Conservation (phyloP, 2,329 filamentous ascomycete genomes). For the Epichloe gansuensis region DNA sequence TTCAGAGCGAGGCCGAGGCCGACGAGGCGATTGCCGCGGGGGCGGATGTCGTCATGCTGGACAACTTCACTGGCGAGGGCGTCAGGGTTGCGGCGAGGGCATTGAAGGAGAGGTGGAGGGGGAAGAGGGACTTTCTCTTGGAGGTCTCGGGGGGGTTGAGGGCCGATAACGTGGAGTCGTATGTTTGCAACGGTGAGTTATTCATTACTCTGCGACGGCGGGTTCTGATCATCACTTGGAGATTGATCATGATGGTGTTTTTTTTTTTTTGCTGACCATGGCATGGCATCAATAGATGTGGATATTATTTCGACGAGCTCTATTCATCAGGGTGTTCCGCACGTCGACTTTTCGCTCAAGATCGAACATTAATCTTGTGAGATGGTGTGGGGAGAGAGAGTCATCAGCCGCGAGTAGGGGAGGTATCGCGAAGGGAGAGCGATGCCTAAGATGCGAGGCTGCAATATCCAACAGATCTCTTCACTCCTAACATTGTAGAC, state of each 20-base stretch:
- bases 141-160: conserved; percentile 94
- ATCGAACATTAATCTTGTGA: conserved; percentile 35
- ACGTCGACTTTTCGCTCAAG: conserved; percentile 94
- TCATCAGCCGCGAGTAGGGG: too few species aligned
- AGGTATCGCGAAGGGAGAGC: too few species aligned
- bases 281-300: conserved; percentile 43
- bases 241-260: too few species aligned
- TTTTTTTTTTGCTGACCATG: background rate
- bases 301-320: conserved; percentile 94
- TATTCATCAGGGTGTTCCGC: conserved; percentile 88
- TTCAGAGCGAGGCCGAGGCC: conserved; percentile 74
- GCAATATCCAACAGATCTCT: background rate
- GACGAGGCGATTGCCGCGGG: conserved; percentile 84
- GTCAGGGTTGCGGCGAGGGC: conserved; percentile 61
- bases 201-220: background rate
- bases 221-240: too few species aligned
- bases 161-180: conserved; percentile 67
- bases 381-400: too few species aligned
- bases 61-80: conserved; percentile 78
- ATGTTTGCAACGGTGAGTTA: conserved; percentile 58
- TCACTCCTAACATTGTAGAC: background rate
- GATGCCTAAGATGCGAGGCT: too few species aligned
- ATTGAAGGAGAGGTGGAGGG: conserved; percentile 70
- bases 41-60: conserved; percentile 92
- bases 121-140: conserved; percentile 60